Evolutionary conservation across 23 red algal genomes (phyloP).

Genomic region (Cyanidioschyzon merolae): DNA sequence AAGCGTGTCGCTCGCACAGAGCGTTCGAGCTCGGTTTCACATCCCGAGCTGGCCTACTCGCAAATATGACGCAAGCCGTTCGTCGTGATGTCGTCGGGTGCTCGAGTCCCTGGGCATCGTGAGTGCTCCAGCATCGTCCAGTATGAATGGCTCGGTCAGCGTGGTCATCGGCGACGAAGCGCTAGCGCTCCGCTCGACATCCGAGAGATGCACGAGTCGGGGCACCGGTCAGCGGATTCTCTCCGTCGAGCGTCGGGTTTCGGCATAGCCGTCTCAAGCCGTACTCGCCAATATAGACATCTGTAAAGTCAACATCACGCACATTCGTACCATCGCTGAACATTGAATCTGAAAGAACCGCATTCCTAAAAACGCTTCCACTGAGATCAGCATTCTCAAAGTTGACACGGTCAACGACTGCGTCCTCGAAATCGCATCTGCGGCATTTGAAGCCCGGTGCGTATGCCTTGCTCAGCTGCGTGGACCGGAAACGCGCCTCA

Average conservation of each 20-base stretch:
- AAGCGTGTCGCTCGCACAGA: too few relatives aligned
- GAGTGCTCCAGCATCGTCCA: too few relatives aligned
- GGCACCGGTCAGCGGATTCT: conserved; percentile 58
- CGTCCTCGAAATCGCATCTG: conserved; percentile 50
- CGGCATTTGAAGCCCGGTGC: conserved; percentile 31
- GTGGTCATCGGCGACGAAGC: too few relatives aligned
- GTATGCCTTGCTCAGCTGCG: conserved; percentile 58
- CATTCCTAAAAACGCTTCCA: conserved; percentile 51
- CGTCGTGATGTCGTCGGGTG: too few relatives aligned
- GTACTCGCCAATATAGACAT: conserved; percentile 93
- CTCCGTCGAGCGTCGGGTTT: conserved; percentile 52
- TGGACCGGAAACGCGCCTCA: conserved; percentile 35
- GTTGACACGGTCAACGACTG: conserved; percentile 63
- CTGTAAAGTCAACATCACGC: conserved; percentile 65
- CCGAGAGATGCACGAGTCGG: conserved; percentile 61
- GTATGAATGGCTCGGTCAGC: too few relatives aligned
- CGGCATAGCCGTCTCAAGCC: conserved; percentile 37
- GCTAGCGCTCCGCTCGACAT: conserved; percentile 27
- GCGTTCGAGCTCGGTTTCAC: too few relatives aligned
- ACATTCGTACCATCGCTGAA: conserved; percentile 58
- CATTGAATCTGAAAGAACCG: conserved; percentile 66
- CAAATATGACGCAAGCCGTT: too few relatives aligned
- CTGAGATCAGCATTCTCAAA: conserved; percentile 70
- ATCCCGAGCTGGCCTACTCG: too few relatives aligned
- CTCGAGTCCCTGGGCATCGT: too few relatives aligned